phyloP scores from a whole-genome alignment of 495 filamentous ascomycete genomes.

The Amphirosellinia nigrospora region DNA sequence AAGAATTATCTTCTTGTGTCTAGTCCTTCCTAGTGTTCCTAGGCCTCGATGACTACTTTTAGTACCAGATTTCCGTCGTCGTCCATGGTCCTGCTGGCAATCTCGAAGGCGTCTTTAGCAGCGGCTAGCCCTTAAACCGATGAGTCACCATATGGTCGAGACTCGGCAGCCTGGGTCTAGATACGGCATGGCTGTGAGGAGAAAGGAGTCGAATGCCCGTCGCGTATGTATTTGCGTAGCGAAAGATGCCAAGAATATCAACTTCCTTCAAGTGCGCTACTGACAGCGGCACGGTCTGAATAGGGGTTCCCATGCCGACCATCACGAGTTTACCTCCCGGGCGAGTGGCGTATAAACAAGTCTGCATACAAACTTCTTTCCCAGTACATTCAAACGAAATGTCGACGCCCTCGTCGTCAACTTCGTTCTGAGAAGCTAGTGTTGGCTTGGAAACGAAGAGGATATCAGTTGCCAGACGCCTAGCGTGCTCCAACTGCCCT shows the following conservation, averaged over 20 bases:
- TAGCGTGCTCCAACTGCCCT: slow-evolving; percentile 63
- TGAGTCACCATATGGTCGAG: slow-evolving; percentile 79
- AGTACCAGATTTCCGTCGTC: slow-evolving; percentile 77
- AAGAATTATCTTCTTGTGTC: not conserved
- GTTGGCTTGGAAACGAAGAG: slow-evolving; percentile 51
- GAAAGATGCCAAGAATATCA: slow-evolving; percentile 89
- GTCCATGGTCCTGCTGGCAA: slow-evolving; percentile 83
- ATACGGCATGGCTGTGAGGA: not conserved
- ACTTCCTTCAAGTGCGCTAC: slow-evolving; percentile 87
- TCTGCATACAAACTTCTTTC: slow-evolving; percentile 84
- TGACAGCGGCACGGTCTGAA: slow-evolving; percentile 84
- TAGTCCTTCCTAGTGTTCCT: slow-evolving; percentile 4
- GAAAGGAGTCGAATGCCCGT: slow-evolving; percentile 72
- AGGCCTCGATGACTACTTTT: slow-evolving; percentile 80
- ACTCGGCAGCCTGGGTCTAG: slow-evolving; percentile 60
- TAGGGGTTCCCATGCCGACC: slow-evolving; percentile 92
- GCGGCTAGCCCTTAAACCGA: slow-evolving; percentile 68
- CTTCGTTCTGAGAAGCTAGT: slow-evolving; percentile 42
- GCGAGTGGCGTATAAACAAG: slow-evolving; percentile 79
- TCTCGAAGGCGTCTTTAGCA: slow-evolving; percentile 73
- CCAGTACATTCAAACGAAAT: slow-evolving; percentile 91
- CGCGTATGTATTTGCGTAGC: slow-evolving; percentile 87
- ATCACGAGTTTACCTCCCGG: slow-evolving; percentile 84
- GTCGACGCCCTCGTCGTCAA: slow-evolving; percentile 69
- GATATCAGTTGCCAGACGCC: slow-evolving; percentile 60